These are phyloP conservation scores for Trypanosoma rangeli DNA, from an alignment of 208 protist species.

Conservation along the genomic window DNA sequence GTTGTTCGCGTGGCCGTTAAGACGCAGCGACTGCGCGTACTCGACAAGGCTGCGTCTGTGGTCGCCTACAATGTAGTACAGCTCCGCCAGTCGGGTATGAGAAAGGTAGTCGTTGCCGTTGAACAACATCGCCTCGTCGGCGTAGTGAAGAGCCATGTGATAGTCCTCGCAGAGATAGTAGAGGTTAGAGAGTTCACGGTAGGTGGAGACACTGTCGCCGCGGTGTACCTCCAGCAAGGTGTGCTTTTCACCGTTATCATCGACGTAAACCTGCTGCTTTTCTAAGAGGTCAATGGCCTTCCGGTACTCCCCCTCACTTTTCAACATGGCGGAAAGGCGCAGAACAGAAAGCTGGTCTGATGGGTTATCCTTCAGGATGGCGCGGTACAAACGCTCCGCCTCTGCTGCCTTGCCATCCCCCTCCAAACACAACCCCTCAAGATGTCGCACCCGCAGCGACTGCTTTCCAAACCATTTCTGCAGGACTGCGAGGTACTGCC, in stretches of 20 bases:
- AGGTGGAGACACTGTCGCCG: conserved; percentile 35
- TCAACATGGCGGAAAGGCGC: conserved; percentile 69
- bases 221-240: conserved; percentile 70
- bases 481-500: conserved; percentile 62
- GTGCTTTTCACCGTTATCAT: conserved; percentile 67
- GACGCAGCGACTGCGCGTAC: conserved; percentile 79
- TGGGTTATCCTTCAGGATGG: conserved; percentile 53
- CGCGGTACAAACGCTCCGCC: conserved; percentile 60
- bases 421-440: conserved; percentile 79
- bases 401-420: conserved; percentile 56
- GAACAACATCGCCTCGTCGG: conserved; percentile 68
- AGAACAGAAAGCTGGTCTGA: conserved; percentile 68
- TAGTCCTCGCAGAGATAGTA: conserved; percentile 63
- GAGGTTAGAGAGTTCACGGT: conserved; percentile 70
- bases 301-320: conserved; percentile 65
- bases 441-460: conserved; percentile 67
- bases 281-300: conserved; percentile 75
- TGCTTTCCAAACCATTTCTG: conserved; percentile 75
- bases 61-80: conserved; percentile 71
- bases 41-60: conserved; percentile 45
- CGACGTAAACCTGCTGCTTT: conserved; percentile 60
- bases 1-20: conserved; percentile 78
- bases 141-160: conserved; percentile 62
- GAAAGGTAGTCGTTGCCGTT: conserved; percentile 49
- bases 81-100: conserved; percentile 70